Evolutionary conservation across 2,329 filamentous ascomycete species (phyloP), one percentile per base, ranked within the genome.

Genomic region (Stagonosporopsis chrysanthemi): DNA sequence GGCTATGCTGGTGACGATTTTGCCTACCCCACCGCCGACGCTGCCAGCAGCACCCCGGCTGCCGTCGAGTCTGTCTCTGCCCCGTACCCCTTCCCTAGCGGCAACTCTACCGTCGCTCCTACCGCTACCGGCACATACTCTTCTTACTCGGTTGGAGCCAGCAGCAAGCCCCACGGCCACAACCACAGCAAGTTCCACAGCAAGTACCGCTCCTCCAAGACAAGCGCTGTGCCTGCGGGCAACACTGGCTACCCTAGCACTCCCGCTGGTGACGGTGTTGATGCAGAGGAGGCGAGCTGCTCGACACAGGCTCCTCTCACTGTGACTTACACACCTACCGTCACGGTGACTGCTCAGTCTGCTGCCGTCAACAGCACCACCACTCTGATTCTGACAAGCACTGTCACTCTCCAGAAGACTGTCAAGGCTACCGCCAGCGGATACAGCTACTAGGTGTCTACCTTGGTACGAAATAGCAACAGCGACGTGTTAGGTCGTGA

Each of bases 261-360:
- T 31, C 46, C 53, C 6, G 31, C 31, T 24, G 28, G 15, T 24
- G n/a, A 50, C n/a, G 24, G 42, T n/a, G 23, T 38, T 6, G 35
- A 51, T 29, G 52, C 47, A 15, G 54, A 48, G 1, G 49, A 59
- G n/a, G 61, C 53, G 6, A 60, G 56, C 23, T 70, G 71, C 65
- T 62, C 63, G 12, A 9, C 50, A 2, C 26, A 45, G 40, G 53
- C 60, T 1, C 65, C 67, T 4, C 58, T 68, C 15, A 65, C 63
- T 22, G 58, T 74, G 5, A 73, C 70, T 4, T 56, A 70, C 51
- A 72, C 70, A 1, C 68, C 68, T 12, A 72, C 70, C 19, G 52
- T 71, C 49, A 65, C 64, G 31, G 62, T 71, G 8, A 71, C 68
- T 38, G 63, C 62, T n/a, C 26, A 40, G 26, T 33, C 50, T 24